Conservation (phyloP, 2,329 filamentous ascomycete species). For the Lojkania enalia region DNA sequence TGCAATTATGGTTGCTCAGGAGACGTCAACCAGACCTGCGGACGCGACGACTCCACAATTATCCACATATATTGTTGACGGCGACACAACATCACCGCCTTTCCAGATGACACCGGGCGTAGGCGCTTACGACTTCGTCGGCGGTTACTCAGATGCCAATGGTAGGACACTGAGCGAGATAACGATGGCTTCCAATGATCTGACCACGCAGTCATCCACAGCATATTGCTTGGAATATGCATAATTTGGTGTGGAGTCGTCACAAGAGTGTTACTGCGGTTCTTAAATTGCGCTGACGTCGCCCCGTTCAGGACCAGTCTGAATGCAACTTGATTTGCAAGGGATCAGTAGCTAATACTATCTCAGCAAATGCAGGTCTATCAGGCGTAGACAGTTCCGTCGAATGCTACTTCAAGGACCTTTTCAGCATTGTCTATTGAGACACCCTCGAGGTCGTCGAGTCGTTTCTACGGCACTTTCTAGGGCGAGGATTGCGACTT, state of each 20-base stretch:
- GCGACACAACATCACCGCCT: conserved; percentile 23
- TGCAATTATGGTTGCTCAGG: conserved; percentile 59
- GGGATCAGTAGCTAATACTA: conserved; percentile 15
- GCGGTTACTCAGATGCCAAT: conserved; percentile 17
- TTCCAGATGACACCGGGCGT: conserved; percentile 17
- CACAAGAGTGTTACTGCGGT: conserved; percentile 21
- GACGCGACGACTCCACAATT: conserved; percentile 53
- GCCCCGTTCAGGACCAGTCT: background rate
- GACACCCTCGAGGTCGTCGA: too few species aligned
- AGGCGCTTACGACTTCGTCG: conserved; percentile 16
- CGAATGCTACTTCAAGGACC: conserved; percentile 3
- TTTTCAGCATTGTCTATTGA: too few species aligned
- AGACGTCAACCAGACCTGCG: conserved; percentile 56
- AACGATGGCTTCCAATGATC: conserved; percentile 3
- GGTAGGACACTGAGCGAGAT: conserved; percentile 16
- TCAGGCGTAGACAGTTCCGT: conserved; percentile 2
- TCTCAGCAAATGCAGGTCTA: conserved; percentile 15
- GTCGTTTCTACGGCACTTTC: too few species aligned
- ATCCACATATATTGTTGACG: conserved; percentile 51
- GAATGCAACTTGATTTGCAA: conserved; percentile 16
- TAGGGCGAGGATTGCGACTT: too few species aligned
- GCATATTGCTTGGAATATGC: conserved; percentile 29
- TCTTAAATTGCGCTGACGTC: conserved; percentile 10
- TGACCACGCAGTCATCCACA: conserved; percentile 29
- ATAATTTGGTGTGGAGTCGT: conserved; percentile 41